Evolutionary conservation across 495 filamentous ascomycete species (phyloP), one percentile per base, ranked within the genome.

Genomic region (Aspergillus indologenus): DNA sequence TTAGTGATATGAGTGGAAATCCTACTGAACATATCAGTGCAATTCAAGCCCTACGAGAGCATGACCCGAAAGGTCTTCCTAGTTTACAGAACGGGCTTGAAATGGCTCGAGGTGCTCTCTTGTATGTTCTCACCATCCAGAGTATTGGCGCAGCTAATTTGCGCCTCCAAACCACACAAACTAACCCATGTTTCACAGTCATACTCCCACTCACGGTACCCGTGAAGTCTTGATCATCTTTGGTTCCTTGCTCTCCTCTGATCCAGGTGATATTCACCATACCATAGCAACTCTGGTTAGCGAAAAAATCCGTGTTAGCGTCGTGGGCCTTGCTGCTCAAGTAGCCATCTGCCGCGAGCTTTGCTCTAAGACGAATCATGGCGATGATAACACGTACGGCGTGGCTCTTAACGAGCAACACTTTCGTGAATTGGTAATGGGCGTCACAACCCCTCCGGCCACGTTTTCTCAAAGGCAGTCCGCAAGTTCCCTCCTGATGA

Each of bases 51-150:
- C 75, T 94, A 11, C 85, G 89, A 47, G 71, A 77, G 7, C 83
- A 92, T 57, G 92, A 98, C 53, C 90, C 91, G 4, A 88, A 91
- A 60, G 94, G 94, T 9, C 88, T 89, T 51, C 92, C 94, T 5
- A 92, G 88, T 71, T 73, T 98, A 29, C 94, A 98, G 61, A 98
- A 98, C 75, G 93, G 92, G 6, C 79, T 98, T 29, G 91, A 98
- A 65, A 94, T 98, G 90, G 89, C 90, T 53, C 83, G 93, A 49
- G 93, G 89, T 53, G 87, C 88, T 23, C 81, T 98, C 48, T 96
- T 87, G 87, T 90, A 76, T 45, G 83, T 81, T 40, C 51, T 48
- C 29, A n/a, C 19, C 19, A 14, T 44, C 24, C 40, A 18, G 17
- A 48, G 22, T 18, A 42, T 29, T 5, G 18, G 2, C 34, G 12